These are phyloP conservation scores for Verticillium zaregamsianum DNA, from an alignment of 2,329 filamentous ascomycete species.

Conservation along the genomic window DNA sequence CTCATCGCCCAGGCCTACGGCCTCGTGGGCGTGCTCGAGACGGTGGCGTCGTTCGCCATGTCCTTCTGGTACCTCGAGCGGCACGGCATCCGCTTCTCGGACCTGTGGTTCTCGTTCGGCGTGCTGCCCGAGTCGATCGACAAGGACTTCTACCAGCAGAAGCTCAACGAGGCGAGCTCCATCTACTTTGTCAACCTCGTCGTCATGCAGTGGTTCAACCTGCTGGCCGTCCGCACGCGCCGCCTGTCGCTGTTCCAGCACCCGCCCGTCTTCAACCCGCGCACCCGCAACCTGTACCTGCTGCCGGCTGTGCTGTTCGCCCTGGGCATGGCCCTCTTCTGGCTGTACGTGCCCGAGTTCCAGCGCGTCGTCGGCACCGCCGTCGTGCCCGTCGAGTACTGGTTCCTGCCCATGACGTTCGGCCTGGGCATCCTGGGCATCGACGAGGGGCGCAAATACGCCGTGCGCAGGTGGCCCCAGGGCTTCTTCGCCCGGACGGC, in stretches of 20 bases:
- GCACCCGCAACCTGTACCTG: conserved; percentile 63
- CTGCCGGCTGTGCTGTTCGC: conserved; percentile 69
- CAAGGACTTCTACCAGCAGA: conserved; percentile 47
- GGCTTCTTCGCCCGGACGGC: conserved; percentile 41
- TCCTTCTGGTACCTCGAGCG: conserved; percentile 62
- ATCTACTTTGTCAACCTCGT: conserved; percentile 80
- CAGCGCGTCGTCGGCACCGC: conserved; percentile 58
- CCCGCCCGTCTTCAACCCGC: conserved; percentile 60
- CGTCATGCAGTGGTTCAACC: conserved; percentile 77
- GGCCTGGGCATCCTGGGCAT: conserved; percentile 51
- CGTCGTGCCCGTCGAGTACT: conserved; percentile 65
- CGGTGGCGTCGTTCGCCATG: conserved; percentile 58
- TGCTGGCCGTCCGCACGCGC: conserved; percentile 65
- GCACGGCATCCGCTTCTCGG: conserved; percentile 59
- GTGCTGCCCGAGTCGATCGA: conserved; percentile 43
- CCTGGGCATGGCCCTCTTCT: conserved; percentile 65
- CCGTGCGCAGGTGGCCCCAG: conserved; percentile 41
- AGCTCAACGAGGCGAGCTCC: conserved; percentile 62
- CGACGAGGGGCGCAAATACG: conserved; percentile 48
- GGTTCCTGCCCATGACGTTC: conserved; percentile 72
- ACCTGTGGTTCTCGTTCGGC: conserved; percentile 67
- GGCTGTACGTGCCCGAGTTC: conserved; percentile 63
- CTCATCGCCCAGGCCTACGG: conserved; percentile 71
- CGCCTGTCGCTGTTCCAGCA: conserved; percentile 68
- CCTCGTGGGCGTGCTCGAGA: conserved; percentile 63